phyloP scores from a whole-genome alignment of 139 green algal genomes.

The Chlorella sp. region DNA sequence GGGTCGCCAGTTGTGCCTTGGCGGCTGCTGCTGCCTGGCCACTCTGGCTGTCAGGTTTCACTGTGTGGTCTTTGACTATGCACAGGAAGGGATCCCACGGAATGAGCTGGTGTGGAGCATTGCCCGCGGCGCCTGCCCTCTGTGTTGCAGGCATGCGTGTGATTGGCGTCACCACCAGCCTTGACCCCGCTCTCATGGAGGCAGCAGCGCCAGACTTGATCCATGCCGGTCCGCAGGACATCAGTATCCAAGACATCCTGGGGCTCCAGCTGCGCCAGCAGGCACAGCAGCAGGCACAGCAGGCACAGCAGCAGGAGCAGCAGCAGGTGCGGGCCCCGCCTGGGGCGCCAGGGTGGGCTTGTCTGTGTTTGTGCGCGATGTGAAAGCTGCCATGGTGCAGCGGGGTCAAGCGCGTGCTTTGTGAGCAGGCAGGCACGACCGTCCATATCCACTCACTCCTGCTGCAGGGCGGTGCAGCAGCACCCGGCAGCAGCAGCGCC shows the following conservation, averaged over 20 bases:
- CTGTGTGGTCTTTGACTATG: too few species aligned
- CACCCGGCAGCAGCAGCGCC: background rate
- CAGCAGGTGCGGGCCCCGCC: too few species aligned
- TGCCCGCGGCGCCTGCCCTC: too few species aligned
- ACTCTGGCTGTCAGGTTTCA: too few species aligned
- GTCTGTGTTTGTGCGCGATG: too few species aligned
- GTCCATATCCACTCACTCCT: background rate
- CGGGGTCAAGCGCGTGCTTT: too few species aligned
- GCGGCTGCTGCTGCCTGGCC: background rate
- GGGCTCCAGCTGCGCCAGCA: slow-evolving; percentile 13
- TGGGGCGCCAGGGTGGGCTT: too few species aligned
- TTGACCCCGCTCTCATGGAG: slow-evolving; percentile 50
- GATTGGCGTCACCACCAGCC: slow-evolving; percentile 71
- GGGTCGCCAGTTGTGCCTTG: background rate
- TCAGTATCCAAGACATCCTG: slow-evolving; percentile 53
- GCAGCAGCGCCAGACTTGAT: slow-evolving; percentile 55
- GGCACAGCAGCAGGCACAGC: slow-evolving; percentile 7
- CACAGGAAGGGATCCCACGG: too few species aligned
- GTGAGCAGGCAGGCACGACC: too few species aligned
- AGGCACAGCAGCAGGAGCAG: background rate
- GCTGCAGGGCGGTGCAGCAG: background rate
- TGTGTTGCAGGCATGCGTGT: slow-evolving; percentile 61
- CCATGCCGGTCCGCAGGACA: slow-evolving; percentile 51
- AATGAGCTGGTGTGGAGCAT: too few species aligned
- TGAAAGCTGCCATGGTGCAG: too few species aligned